A percentile compares a stretch with the other conserved stretches of the same genome.
Evolutionary conservation across 139 green algal species (phyloP).

Genomic region (Raphidocelis subcapitata): DNA sequence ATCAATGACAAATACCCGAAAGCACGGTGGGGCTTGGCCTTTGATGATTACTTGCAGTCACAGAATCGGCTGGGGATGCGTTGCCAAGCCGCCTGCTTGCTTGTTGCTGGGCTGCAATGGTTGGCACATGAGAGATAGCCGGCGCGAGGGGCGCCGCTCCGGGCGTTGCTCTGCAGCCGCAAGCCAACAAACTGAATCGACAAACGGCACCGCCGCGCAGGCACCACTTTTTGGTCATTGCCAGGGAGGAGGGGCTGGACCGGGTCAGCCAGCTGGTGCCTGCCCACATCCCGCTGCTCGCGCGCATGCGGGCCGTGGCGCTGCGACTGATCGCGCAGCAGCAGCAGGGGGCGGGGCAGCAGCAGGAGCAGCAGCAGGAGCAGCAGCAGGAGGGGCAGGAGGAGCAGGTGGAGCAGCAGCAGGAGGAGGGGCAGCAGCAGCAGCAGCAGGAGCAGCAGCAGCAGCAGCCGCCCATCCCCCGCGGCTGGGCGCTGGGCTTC

Average conservation of each 20-base stretch:
- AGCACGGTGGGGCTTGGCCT: too few species aligned
- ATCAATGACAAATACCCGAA: too few species aligned
- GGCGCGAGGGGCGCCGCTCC: too few species aligned
- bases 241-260: too few species aligned
- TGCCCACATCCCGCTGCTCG: neutral
- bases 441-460: constrained; percentile 17
- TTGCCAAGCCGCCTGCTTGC: too few species aligned
- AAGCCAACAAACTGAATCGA: neutral
- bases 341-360: neutral
- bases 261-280: too few species aligned
- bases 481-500: constrained; percentile 65
- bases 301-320: neutral
- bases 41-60: too few species aligned
- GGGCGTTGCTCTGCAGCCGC: neutral
- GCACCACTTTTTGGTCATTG: too few species aligned
- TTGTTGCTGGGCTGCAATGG: too few species aligned
- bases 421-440: constrained; percentile 34
- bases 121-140: too few species aligned
- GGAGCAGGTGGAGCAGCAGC: constrained; percentile 25
- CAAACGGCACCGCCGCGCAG: neutral
- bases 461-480: neutral
- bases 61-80: too few species aligned
- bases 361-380: constrained; percentile 1
- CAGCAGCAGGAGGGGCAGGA: neutral
- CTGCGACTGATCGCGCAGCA: neutral